Evolutionary conservation across 768 basidiomycete species (phyloP).

Genomic region (Termitomyces sp.): DNA sequence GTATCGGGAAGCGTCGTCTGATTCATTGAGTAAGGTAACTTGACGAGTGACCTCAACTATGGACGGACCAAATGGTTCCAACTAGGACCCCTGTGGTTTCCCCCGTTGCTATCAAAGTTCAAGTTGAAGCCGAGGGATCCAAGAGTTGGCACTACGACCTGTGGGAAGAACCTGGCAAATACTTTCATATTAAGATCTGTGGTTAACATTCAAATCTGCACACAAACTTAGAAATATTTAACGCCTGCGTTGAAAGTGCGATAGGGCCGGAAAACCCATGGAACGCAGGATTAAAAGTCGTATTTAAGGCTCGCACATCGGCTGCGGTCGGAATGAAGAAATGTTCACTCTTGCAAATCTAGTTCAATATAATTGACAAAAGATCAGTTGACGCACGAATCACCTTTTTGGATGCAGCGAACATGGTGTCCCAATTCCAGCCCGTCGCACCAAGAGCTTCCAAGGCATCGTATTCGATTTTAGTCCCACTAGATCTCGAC

Average conservation of each 20-base stretch:
- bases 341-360: slow-evolving; percentile 6
- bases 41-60: background rate
- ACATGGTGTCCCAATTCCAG: slow-evolving; percentile 13
- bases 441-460: slow-evolving; percentile 10
- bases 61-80: slow-evolving; percentile 9
- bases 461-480: slow-evolving; percentile 11
- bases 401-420: slow-evolving; percentile 11
- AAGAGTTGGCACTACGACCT: slow-evolving; percentile 10
- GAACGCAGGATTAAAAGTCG: slow-evolving; percentile 7
- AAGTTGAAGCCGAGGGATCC: slow-evolving; percentile 6
- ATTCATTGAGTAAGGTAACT: background rate
- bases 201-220: background rate
- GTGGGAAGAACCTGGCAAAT: background rate
- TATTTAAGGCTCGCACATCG: background rate
- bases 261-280: slow-evolving; percentile 11
- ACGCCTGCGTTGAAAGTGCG: slow-evolving; percentile 9
- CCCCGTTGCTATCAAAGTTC: slow-evolving; percentile 12
- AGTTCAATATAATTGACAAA: background rate
- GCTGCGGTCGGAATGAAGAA: slow-evolving; percentile 8
- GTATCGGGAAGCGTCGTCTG: slow-evolving; percentile 10
- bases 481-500: slow-evolving; percentile 4
- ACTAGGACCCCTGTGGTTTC: slow-evolving; percentile 10
- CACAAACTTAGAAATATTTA: slow-evolving; percentile 10
- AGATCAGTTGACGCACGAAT: background rate
- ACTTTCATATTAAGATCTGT: background rate